Conservation (phyloP, 2,329 filamentous ascomycete genomes). For the Coniochaeta pulveracea region DNA sequence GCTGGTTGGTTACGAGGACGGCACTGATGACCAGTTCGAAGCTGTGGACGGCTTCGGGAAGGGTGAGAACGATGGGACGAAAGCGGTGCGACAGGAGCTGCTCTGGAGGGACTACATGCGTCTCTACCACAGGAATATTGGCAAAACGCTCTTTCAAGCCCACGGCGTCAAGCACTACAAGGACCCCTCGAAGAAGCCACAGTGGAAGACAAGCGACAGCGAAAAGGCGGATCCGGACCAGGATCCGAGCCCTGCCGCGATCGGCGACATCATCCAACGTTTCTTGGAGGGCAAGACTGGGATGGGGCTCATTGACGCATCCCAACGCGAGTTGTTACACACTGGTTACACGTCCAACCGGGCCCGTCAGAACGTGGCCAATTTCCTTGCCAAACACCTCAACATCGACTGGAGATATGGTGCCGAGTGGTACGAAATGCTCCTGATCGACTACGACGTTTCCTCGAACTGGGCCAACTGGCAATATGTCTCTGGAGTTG, state of each 20-base stretch:
- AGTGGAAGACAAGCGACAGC: slow-evolving; percentile 35
- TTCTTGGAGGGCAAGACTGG: slow-evolving; percentile 60
- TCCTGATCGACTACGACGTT: slow-evolving; percentile 66
- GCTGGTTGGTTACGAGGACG: slow-evolving; percentile 61
- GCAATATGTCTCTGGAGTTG: slow-evolving; percentile 72
- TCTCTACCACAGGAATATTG: slow-evolving; percentile 62
- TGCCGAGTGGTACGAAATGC: slow-evolving; percentile 71
- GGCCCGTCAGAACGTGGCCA: slow-evolving; percentile 65
- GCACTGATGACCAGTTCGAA: slow-evolving; percentile 27
- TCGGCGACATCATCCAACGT: slow-evolving; percentile 39
- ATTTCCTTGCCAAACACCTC: slow-evolving; percentile 62
- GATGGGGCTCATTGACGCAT: slow-evolving; percentile 67
- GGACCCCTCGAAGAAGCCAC: slow-evolving; percentile 20
- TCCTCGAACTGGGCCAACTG: slow-evolving; percentile 73
- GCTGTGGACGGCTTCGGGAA: slow-evolving; percentile 46
- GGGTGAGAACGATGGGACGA: slow-evolving; percentile 63
- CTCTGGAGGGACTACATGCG: slow-evolving; percentile 77
- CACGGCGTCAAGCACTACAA: slow-evolving; percentile 47
- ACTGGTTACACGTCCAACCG: slow-evolving; percentile 74
- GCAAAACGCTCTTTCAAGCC: slow-evolving; percentile 49
- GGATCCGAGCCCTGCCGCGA: slow-evolving; percentile 27
- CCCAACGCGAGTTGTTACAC: slow-evolving; percentile 60
- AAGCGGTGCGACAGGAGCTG: slow-evolving; percentile 59
- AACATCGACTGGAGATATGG: slow-evolving; percentile 70
- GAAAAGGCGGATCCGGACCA: slow-evolving; percentile 21